A percentile compares a stretch with the other conserved stretches of the same genome.
Evolutionary conservation across 2,329 filamentous ascomycete genomes (phyloP).

Genomic region (Thermoascus crustaceus): DNA sequence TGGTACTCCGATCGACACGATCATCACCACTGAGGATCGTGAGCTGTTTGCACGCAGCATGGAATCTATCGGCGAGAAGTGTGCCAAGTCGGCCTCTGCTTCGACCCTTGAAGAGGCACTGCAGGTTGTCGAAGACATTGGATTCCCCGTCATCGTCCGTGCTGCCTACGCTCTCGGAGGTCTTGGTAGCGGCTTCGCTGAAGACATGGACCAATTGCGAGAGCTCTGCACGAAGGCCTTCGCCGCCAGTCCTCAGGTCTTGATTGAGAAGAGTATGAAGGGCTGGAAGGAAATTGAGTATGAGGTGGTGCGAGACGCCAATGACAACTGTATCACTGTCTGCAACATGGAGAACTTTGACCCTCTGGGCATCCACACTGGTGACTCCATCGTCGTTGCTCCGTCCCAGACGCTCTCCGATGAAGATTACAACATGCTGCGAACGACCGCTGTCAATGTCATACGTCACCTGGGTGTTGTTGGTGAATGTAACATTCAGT

Average conservation of each 20-base stretch:
- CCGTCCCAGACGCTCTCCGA: conserved; percentile 95
- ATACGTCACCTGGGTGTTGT: conserved; percentile 95
- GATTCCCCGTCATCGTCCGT: conserved; percentile 93
- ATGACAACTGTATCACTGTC: conserved; percentile 98
- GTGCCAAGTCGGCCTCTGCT: conserved; percentile 91
- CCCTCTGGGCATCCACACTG: conserved; percentile 93
- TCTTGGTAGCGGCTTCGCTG: conserved; percentile 88
- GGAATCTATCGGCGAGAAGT: conserved; percentile 97
- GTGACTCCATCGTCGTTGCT: conserved; percentile 95
- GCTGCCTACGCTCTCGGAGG: conserved; percentile 94
- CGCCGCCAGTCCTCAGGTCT: conserved; percentile 86
- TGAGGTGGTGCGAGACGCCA: conserved; percentile 89
- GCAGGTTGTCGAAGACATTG: conserved; percentile 79
- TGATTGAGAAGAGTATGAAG: conserved; percentile 98
- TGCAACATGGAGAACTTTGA: conserved; percentile 99
- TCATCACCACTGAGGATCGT: conserved; percentile 96
- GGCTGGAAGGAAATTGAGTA: conserved; percentile 99
- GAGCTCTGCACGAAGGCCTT: conserved; percentile 93
- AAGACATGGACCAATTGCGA: conserved; percentile 72
- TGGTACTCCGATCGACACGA: conserved; percentile 93
- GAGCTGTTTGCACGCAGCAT: conserved; percentile 96
- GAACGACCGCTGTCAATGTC: conserved; percentile 92
- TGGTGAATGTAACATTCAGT: conserved; percentile 98
- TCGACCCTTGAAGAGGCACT: conserved; percentile 82
- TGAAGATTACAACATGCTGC: conserved; percentile 98